Conservation (phyloP, 768 basidiomycete species). For the Coprinopsis marcescibilis region DNA sequence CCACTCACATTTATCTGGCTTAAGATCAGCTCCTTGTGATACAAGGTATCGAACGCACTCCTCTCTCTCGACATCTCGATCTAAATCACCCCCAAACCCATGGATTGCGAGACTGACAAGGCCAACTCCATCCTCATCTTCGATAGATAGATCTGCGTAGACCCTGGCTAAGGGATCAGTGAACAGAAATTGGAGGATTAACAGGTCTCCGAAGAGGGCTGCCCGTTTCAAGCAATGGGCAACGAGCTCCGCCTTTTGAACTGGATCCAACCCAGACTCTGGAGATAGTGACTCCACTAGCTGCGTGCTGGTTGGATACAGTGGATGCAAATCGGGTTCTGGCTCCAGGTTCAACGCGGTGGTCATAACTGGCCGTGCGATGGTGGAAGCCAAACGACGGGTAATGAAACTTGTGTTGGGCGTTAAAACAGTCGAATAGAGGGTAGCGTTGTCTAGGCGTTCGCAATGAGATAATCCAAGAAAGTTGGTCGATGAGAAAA, state of each 20-base stretch:
- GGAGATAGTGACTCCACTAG: slow-evolving; percentile 60
- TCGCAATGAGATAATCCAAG: neutral
- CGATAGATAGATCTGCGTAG: slow-evolving; percentile 59
- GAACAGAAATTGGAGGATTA: slow-evolving; percentile 67
- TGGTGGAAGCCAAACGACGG: too few species aligned
- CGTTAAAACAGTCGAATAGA: neutral
- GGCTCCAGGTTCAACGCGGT: slow-evolving; percentile 50
- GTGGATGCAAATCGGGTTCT: slow-evolving; percentile 75
- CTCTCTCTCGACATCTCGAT: slow-evolving; percentile 84
- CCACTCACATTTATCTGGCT: slow-evolving; percentile 59
- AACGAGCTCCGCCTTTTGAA: slow-evolving; percentile 66
- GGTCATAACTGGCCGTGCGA: too few species aligned
- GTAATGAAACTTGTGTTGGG: neutral
- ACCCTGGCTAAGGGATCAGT: slow-evolving; percentile 60
- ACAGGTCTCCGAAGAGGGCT: slow-evolving; percentile 72
- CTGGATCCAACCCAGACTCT: slow-evolving; percentile 59
- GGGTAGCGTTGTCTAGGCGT: neutral
- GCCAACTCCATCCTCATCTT: slow-evolving; percentile 84
- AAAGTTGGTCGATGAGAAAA: slow-evolving; percentile 4
- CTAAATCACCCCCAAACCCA: slow-evolving; percentile 76
- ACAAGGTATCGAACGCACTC: slow-evolving; percentile 81
- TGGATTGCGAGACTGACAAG: slow-evolving; percentile 73
- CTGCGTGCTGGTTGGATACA: slow-evolving; percentile 63
- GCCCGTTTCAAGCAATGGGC: slow-evolving; percentile 70
- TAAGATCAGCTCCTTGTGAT: slow-evolving; percentile 68